Conservation (phyloP, 2,329 filamentous ascomycete genomes). For the Thielaviopsis populi region DNA sequence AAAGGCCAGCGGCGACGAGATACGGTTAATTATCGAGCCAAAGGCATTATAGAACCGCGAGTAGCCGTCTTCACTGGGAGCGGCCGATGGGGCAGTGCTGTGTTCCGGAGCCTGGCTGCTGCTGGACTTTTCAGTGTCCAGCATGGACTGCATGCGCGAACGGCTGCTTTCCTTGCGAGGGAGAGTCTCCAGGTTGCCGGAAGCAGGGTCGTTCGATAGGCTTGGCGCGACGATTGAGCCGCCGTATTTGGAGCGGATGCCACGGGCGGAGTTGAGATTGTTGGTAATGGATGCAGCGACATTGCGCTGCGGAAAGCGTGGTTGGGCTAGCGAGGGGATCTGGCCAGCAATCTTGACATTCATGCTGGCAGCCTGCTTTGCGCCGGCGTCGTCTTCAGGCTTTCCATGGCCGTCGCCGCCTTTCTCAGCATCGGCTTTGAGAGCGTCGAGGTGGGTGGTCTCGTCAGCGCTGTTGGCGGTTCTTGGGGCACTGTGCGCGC, state of each 20-base stretch:
- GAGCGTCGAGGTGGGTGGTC: slow-evolving; percentile 20
- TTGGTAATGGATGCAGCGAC: slow-evolving; percentile 72
- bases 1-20: slow-evolving; percentile 84
- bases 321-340: slow-evolving; percentile 30
- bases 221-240: slow-evolving; percentile 56
- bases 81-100: background rate
- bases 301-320: slow-evolving; percentile 35
- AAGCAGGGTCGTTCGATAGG: slow-evolving; percentile 57
- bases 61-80: slow-evolving; percentile 56
- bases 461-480: slow-evolving; percentile 24
- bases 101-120: slow-evolving; percentile 25
- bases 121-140: slow-evolving; percentile 40
- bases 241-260: slow-evolving; percentile 52
- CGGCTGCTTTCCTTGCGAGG: slow-evolving; percentile 34
- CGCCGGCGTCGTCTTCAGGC: slow-evolving; percentile 18
- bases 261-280: slow-evolving; percentile 72
- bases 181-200: slow-evolving; percentile 50
- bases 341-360: slow-evolving; percentile 23
- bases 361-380: background rate
- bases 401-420: slow-evolving; percentile 26
- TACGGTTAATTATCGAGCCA: slow-evolving; percentile 70
- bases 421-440: slow-evolving; percentile 17
- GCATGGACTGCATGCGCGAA: slow-evolving; percentile 41
- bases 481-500: slow-evolving; percentile 37
- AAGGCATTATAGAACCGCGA: slow-evolving; percentile 85